Conservation (phyloP, 345 rosid species). For the Triadica sebifera region DNA sequence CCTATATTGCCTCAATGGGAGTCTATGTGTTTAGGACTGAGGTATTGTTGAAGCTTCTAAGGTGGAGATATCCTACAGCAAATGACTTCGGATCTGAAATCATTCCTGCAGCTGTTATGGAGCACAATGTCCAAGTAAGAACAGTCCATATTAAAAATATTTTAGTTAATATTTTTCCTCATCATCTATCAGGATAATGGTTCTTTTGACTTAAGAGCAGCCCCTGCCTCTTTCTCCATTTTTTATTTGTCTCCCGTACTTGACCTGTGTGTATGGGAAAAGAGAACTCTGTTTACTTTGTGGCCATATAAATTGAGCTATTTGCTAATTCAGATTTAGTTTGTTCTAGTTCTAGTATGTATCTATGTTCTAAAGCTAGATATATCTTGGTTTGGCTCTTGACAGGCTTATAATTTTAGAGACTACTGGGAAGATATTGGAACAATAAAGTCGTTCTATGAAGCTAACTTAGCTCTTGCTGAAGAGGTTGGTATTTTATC, state of each 20-base stretch:
- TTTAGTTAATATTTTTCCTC: constrained; percentile 2
- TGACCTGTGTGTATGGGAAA: neutral
- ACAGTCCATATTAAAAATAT: neutral
- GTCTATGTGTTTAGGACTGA: constrained; percentile 80
- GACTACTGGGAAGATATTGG: constrained; percentile 99
- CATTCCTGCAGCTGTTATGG: constrained; percentile 85
- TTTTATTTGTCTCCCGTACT: neutral
- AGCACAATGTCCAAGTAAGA: constrained; percentile 73
- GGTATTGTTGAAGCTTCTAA: constrained; percentile 62
- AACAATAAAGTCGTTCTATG: constrained; percentile 83
- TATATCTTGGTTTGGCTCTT: constrained; percentile 4
- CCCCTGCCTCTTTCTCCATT: neutral
- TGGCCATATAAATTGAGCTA: neutral
- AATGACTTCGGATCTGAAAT: constrained; percentile 95
- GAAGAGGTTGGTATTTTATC: constrained; percentile 58
- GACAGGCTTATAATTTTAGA: constrained; percentile 67
- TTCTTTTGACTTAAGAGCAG: neutral
- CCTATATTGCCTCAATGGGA: constrained; percentile 95
- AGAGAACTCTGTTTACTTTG: neutral
- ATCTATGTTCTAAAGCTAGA: neutral
- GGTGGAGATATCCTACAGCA: constrained; percentile 68
- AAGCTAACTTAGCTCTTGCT: constrained; percentile 90
- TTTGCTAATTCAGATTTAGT: neutral
- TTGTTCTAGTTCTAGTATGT: neutral
- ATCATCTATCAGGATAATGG: neutral